A percentile compares a stretch with the other conserved stretches of the same genome.
phyloP scores from a whole-genome alignment of 2,329 filamentous ascomycete genomes.

The Pezicula rhizophila region DNA sequence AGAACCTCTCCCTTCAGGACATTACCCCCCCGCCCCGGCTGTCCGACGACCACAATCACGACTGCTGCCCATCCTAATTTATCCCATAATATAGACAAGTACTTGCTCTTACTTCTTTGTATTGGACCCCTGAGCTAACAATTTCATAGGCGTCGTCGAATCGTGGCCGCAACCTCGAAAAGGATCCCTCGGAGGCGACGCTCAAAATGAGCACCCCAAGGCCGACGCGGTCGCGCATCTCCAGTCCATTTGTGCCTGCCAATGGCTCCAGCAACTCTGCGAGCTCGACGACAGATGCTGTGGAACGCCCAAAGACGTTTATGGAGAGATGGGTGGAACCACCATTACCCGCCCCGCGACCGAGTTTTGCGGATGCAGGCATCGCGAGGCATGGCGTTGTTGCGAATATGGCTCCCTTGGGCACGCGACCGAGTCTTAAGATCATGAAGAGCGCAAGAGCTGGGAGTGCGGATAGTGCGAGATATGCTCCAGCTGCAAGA shows the following conservation, averaged over 20 bases:
- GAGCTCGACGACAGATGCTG: slow-evolving; percentile 9
- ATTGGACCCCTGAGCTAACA: slow-evolving; percentile 16
- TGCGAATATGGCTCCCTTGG: slow-evolving; percentile 78
- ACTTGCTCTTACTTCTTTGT: slow-evolving; percentile 4
- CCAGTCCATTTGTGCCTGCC: slow-evolving; percentile 19
- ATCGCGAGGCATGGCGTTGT: slow-evolving; percentile 70
- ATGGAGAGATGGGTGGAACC: slow-evolving; percentile 51
- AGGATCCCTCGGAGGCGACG: slow-evolving; percentile 11
- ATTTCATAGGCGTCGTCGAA: slow-evolving; percentile 13
- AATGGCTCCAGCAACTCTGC: slow-evolving; percentile 8
- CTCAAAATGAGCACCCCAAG: slow-evolving; percentile 24
- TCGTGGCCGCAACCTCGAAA: slow-evolving; percentile 12
- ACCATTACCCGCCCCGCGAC: slow-evolving; percentile 41
- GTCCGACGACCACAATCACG: slow-evolving; percentile 2
- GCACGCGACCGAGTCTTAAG: slow-evolving; percentile 59
- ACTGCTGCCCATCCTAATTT: slow-evolving; percentile 7
- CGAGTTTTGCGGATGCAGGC: slow-evolving; percentile 72
- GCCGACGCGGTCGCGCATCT: slow-evolving; percentile 23
- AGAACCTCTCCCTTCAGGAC: neutral
- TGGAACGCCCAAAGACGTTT: slow-evolving; percentile 18
- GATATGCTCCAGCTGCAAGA: slow-evolving; percentile 13
- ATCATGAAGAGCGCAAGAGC: slow-evolving; percentile 41
- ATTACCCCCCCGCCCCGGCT: slow-evolving; percentile 2
- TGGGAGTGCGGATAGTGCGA: slow-evolving; percentile 10
- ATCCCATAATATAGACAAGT: slow-evolving; percentile 16